Evolutionary conservation across 768 basidiomycete genomes (phyloP).

Genomic region (Sporobolomyces pararoseus): DNA sequence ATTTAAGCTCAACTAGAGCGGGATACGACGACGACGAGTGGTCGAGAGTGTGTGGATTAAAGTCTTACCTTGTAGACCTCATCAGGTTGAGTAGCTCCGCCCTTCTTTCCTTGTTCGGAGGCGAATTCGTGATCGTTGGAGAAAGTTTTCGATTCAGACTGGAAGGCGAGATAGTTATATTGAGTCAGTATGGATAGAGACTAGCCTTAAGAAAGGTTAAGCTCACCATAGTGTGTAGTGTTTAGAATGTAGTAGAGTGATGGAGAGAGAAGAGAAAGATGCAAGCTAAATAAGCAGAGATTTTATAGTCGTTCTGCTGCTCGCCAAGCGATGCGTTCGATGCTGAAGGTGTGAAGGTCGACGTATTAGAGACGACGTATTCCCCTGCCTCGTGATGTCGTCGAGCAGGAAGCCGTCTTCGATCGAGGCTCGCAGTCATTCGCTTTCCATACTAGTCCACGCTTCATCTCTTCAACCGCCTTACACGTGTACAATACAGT

Average conservation of each 20-base stretch:
- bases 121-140: constrained; percentile 41
- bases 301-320: constrained; percentile 7
- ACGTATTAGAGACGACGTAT: neutral
- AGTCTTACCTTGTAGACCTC: constrained; percentile 28
- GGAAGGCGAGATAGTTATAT: neutral
- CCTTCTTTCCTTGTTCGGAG: constrained; percentile 47
- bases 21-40: neutral
- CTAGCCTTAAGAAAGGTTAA: neutral
- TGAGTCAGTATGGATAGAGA: too few species aligned
- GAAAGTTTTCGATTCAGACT: constrained; percentile 20
- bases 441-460: neutral
- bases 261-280: neutral
- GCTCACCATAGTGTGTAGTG: constrained; percentile 11
- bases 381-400: constrained; percentile 1
- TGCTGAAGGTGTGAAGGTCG: neutral
- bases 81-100: constrained; percentile 42
- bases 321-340: constrained; percentile 6
- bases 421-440: neutral
- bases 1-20: neutral
- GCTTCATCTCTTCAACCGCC: too few species aligned
- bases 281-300: neutral
- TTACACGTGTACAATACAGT: too few species aligned
- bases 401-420: neutral
- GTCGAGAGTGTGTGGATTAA: too few species aligned
- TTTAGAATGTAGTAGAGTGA: neutral